A percentile compares a stretch with the other conserved stretches of the same genome.
These are phyloP conservation scores for Phyllachora maydis DNA, from an alignment of 2,329 filamentous ascomycete genomes.

Conservation along the genomic window DNA sequence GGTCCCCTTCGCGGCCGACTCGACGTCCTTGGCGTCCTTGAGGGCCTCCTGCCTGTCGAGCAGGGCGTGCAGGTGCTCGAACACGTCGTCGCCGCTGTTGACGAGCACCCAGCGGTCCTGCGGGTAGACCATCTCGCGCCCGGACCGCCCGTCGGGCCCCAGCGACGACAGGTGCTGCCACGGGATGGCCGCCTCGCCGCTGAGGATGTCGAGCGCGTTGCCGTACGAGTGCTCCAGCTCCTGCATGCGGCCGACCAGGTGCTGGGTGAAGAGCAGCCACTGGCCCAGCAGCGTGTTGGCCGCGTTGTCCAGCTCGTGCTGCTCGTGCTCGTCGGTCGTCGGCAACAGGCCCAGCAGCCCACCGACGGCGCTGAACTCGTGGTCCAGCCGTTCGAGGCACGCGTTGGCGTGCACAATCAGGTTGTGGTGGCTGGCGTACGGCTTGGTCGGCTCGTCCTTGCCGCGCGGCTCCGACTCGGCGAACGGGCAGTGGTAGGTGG, in stretches of 20 bases:
- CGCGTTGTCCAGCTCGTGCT: slow-evolving; percentile 17
- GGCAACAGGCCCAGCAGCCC: slow-evolving; percentile 34
- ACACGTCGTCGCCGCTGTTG: slow-evolving; percentile 31
- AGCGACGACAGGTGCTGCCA: slow-evolving; percentile 27
- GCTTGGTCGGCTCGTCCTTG: slow-evolving; percentile 8
- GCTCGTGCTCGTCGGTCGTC: slow-evolving; percentile 12
- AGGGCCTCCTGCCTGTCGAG: slow-evolving; percentile 23
- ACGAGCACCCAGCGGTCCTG: slow-evolving; percentile 34
- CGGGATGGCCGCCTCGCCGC: slow-evolving; percentile 26
- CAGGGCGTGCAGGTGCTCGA: slow-evolving; percentile 19
- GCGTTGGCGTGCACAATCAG: slow-evolving; percentile 36
- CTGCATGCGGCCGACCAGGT: slow-evolving; percentile 30
- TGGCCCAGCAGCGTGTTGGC: slow-evolving; percentile 34
- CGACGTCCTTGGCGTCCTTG: slow-evolving; percentile 10
- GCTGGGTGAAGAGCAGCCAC: slow-evolving; percentile 30
- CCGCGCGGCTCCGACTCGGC: slow-evolving; percentile 7
- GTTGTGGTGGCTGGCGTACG: slow-evolving; percentile 23
- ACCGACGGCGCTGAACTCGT: slow-evolving; percentile 32
- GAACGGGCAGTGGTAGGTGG: slow-evolving; percentile 24
- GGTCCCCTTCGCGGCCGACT: slow-evolving; percentile 15
- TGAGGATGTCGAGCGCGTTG: slow-evolving; percentile 26
- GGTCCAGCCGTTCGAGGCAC: slow-evolving; percentile 36
- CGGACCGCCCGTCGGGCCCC: slow-evolving; percentile 29
- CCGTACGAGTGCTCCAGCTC: slow-evolving; percentile 33
- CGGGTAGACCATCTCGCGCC: slow-evolving; percentile 28